Evolutionary conservation across 768 basidiomycete species (phyloP), one percentile per base, ranked within the genome.

Genomic region (Cystobasidiopsis lactophilus): DNA sequence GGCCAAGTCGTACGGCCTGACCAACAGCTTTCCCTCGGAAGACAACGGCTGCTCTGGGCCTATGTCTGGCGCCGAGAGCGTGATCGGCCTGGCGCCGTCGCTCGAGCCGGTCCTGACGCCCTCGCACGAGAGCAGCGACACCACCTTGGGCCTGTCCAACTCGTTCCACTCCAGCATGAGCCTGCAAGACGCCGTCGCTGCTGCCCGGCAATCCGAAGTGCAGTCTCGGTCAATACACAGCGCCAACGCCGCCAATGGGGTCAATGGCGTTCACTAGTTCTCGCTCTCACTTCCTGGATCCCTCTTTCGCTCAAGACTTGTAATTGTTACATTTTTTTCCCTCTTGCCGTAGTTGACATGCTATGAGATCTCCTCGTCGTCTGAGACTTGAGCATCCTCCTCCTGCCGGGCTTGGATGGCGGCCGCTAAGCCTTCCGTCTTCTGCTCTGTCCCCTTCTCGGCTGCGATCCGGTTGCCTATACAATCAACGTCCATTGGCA

Each of bases 1-100:
- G 67, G 21, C 14, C 24, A 31, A 26, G 29, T 27, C 29, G 14
- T 19, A 24, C 11, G 26, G 40, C 30, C 23, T 53, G 23, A 21
- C n/a, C 11, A 45, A 29, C 16, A 26, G 30, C 18, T 7, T n/a
- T 29, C 43, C 37, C n/a, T 18, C 19, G 9, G 39, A 21, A n/a
- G 52, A 38, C 18, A 40, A 52, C 23, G 55, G 55, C 7, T 64
- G 70, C 24, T 71, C 67, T 52, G 70, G 70, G 16, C 72, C 72
- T 3, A 63, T 71, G 60, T 81, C 77, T 60, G 77, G 77, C 9
- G 71, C 74, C 24, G 82, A 82, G 60, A 78, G 79, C 63, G 83
- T 77, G 1, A 76, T 85, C 58, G 83, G 83, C 38, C 66, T 85
- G 60, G 45, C 45, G 14, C 45, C 45, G 3, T 39, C 26, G 30